These are phyloP conservation scores for Dryas octopetala DNA, from an alignment of 306 rosid species.

Conservation along the genomic window DNA sequence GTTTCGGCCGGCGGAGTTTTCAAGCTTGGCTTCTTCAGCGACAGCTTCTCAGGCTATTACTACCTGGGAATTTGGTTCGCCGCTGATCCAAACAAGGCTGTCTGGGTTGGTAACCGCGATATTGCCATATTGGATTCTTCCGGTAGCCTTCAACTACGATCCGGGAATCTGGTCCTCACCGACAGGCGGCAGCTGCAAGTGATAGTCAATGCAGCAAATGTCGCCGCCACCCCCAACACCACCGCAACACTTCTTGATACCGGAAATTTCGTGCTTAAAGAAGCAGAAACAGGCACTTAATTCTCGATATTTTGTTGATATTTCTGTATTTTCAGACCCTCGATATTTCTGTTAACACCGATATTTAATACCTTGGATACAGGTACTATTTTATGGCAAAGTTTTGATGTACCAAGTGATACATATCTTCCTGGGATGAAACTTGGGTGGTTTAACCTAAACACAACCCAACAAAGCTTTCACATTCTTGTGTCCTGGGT, in stretches of 20 bases:
- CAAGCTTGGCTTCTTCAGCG: constrained; percentile 22
- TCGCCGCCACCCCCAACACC: not conserved
- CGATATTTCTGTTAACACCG: too few relatives aligned
- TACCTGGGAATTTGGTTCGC: constrained; percentile 23
- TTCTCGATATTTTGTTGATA: too few relatives aligned
- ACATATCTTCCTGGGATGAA: constrained; percentile 24
- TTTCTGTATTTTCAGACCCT: too few relatives aligned
- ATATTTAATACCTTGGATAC: not conserved
- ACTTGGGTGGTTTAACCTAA: constrained; percentile 7
- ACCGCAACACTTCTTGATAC: constrained; percentile 19
- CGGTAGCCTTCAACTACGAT: not conserved
- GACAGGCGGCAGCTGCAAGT: constrained; percentile 9
- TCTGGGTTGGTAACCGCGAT: constrained; percentile 21
- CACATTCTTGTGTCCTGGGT: constrained; percentile 22
- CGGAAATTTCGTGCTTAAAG: constrained; percentile 8
- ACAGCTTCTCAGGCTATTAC: not conserved
- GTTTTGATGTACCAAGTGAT: constrained; percentile 16
- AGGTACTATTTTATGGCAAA: constrained; percentile 9
- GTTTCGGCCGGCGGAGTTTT: constrained; percentile 17
- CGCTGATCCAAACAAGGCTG: constrained; percentile 7
- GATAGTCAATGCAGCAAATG: constrained; percentile 3
- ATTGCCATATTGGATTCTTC: constrained; percentile 7
- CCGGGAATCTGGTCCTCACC: constrained; percentile 16
- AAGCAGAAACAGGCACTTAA: not conserved
- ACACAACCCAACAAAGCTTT: not conserved